phyloP scores from a whole-genome alignment of 768 basidiomycete species.

The Gloeopeniophorella convolvens region DNA sequence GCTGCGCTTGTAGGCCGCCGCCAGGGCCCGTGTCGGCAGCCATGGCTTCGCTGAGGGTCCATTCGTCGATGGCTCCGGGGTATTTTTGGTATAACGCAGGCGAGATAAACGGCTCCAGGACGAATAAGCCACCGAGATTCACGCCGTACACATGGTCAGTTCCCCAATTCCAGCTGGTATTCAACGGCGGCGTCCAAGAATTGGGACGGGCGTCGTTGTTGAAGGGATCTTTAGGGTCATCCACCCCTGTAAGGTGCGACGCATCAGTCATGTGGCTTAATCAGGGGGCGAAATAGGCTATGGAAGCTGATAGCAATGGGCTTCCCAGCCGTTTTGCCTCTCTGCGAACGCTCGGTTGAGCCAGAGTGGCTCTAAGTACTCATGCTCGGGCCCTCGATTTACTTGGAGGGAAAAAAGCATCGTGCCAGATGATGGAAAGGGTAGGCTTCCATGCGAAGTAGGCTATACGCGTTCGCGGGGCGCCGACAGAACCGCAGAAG shows the following conservation, averaged over 20 bases:
- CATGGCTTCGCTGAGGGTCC: slow-evolving; percentile 62
- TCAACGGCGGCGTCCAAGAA: slow-evolving; percentile 75
- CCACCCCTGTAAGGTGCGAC: slow-evolving; percentile 41
- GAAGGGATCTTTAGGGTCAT: slow-evolving; percentile 68
- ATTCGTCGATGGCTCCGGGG: slow-evolving; percentile 59
- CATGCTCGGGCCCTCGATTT: not conserved
- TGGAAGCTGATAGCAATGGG: not conserved
- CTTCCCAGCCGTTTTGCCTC: too few species aligned
- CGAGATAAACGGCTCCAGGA: slow-evolving; percentile 75
- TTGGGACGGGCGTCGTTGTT: slow-evolving; percentile 72
- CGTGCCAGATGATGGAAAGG: not conserved
- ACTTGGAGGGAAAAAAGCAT: not conserved
- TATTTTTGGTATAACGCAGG: slow-evolving; percentile 62
- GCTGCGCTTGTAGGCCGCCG: slow-evolving; percentile 51
- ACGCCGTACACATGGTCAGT: slow-evolving; percentile 57
- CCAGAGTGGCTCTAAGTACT: too few species aligned
- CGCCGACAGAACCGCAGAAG: not conserved
- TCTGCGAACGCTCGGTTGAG: too few species aligned
- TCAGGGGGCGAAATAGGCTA: not conserved
- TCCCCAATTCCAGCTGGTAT: slow-evolving; percentile 68
- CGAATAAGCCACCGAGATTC: slow-evolving; percentile 74
- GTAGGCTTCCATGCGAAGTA: not conserved
- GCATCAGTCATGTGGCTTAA: not conserved
- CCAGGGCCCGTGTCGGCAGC: slow-evolving; percentile 48
- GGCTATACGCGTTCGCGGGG: not conserved